Evolutionary conservation across 805 yeast genomes (phyloP).

Genomic region (Myxozyma sirexii): DNA sequence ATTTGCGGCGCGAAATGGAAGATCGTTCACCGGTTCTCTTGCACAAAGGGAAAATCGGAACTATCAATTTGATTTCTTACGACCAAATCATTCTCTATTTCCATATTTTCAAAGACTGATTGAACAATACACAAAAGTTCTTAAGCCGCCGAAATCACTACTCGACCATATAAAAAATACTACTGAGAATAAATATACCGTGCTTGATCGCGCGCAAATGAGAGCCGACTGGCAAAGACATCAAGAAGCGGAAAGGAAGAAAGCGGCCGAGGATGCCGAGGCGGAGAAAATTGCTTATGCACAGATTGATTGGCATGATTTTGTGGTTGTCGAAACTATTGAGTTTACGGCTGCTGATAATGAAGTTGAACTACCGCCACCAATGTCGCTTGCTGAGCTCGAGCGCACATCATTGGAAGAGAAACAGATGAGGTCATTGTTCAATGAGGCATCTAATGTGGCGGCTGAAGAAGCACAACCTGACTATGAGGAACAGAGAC

Average conservation of each 20-base stretch:
- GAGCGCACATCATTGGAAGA: slow-evolving; percentile 63
- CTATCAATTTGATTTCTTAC: slow-evolving; percentile 69
- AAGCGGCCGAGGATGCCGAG: slow-evolving; percentile 44
- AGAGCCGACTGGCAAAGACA: slow-evolving; percentile 59
- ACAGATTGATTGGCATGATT: slow-evolving; percentile 86
- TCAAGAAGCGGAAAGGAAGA: slow-evolving; percentile 45
- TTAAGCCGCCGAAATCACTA: slow-evolving; percentile 39
- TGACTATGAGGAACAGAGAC: slow-evolving; percentile 26
- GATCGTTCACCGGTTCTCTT: slow-evolving; percentile 48
- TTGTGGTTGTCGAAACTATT: slow-evolving; percentile 68
- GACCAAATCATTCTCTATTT: slow-evolving; percentile 62
- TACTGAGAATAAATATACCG: slow-evolving; percentile 40
- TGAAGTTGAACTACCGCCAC: slow-evolving; percentile 53
- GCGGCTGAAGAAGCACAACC: slow-evolving; percentile 51
- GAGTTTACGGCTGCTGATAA: slow-evolving; percentile 65
- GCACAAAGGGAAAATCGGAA: slow-evolving; percentile 40
- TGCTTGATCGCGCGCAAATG: slow-evolving; percentile 52
- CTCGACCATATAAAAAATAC: slow-evolving; percentile 38
- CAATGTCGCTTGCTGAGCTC: slow-evolving; percentile 60
- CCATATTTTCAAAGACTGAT: slow-evolving; percentile 53
- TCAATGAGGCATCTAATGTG: slow-evolving; percentile 24
- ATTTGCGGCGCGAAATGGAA: slow-evolving; percentile 64
- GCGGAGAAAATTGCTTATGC: slow-evolving; percentile 56
- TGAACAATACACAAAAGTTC: slow-evolving; percentile 55
- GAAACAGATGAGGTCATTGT: slow-evolving; percentile 44